These are phyloP conservation scores for Aspergillus bridgeri DNA, from an alignment of 495 filamentous ascomycete species.

Conservation along the genomic window DNA sequence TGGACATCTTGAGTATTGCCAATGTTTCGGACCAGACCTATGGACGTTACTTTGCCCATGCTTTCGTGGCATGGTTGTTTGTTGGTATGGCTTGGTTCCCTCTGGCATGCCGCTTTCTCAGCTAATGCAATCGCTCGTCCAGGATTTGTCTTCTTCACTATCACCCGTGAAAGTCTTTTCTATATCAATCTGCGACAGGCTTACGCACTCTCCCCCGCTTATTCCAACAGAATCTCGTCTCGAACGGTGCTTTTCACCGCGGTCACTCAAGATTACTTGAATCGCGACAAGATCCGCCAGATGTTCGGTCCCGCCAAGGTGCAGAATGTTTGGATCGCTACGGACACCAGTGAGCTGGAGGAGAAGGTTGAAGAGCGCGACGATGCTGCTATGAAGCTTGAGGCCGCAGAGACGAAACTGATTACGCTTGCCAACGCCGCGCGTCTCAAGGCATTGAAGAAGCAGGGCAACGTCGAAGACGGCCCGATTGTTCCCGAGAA, in stretches of 20 bases:
- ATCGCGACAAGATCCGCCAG: conserved; percentile 66
- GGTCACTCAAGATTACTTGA: conserved; percentile 72
- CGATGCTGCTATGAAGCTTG: conserved; percentile 77
- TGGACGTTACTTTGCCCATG: conserved; percentile 74
- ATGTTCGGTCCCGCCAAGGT: conserved; percentile 74
- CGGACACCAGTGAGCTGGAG: conserved; percentile 76
- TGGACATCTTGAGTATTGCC: conserved; percentile 75
- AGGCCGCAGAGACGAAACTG: conserved; percentile 84
- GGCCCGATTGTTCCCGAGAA: conserved; percentile 25
- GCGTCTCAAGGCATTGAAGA: conserved; percentile 72
- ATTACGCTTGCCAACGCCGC: conserved; percentile 77
- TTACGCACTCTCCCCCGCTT: conserved; percentile 82
- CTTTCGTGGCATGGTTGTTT: conserved; percentile 69
- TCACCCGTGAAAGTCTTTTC: conserved; percentile 88
- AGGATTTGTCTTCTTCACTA: conserved; percentile 81
- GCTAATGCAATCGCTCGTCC: conserved; percentile 9
- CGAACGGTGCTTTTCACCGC: conserved; percentile 90
- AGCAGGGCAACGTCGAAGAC: conserved; percentile 52
- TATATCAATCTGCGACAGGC: conserved; percentile 96
- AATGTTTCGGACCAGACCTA: conserved; percentile 57
- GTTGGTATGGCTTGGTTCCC: conserved; percentile 51
- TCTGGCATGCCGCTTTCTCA: not conserved
- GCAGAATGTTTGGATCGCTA: conserved; percentile 81
- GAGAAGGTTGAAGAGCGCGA: conserved; percentile 83
- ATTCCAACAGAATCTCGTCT: conserved; percentile 86